Percentiles rank a stretch among this genome's conserved stretches.
Evolutionary conservation across 2,329 filamentous ascomycete genomes (phyloP).

Genomic region (Neofusicoccum sp.): DNA sequence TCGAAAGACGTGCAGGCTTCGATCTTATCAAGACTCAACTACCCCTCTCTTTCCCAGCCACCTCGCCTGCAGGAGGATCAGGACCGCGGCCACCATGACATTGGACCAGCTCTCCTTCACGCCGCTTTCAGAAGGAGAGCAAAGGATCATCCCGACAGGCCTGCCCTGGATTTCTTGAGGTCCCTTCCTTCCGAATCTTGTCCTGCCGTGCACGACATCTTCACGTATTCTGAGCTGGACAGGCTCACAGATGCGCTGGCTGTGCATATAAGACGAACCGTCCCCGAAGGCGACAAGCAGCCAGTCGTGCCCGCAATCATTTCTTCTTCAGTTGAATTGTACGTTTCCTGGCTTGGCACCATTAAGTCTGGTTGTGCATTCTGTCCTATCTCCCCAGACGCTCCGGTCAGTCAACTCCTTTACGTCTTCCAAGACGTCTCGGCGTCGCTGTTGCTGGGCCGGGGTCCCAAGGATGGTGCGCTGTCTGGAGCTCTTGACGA

Average conservation of each 20-base stretch:
- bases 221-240: constrained; percentile 12
- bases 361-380: constrained; percentile 76
- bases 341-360: constrained; percentile 70
- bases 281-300: background rate
- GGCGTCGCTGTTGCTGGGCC: constrained; percentile 8
- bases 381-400: constrained; percentile 73
- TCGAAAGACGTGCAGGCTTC: background rate
- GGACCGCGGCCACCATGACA: background rate
- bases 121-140: constrained; percentile 3
- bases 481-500: constrained; percentile 32
- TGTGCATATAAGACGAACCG: background rate
- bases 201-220: constrained; percentile 1
- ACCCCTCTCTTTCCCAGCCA: constrained; percentile 11
- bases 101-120: constrained; percentile 6
- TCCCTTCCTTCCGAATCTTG: background rate
- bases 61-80: constrained; percentile 6
- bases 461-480: background rate
- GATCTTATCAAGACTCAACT: constrained; percentile 3
- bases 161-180: constrained; percentile 14
- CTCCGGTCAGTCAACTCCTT: constrained; percentile 55
- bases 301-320: constrained; percentile 9
- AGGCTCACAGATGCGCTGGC: constrained; percentile 13
- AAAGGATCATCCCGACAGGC: constrained; percentile 1
- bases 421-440: constrained; percentile 16
- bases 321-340: constrained; percentile 59